Conservation (phyloP, 495 filamentous ascomycete species). For the Annulohypoxylon moriforme region DNA sequence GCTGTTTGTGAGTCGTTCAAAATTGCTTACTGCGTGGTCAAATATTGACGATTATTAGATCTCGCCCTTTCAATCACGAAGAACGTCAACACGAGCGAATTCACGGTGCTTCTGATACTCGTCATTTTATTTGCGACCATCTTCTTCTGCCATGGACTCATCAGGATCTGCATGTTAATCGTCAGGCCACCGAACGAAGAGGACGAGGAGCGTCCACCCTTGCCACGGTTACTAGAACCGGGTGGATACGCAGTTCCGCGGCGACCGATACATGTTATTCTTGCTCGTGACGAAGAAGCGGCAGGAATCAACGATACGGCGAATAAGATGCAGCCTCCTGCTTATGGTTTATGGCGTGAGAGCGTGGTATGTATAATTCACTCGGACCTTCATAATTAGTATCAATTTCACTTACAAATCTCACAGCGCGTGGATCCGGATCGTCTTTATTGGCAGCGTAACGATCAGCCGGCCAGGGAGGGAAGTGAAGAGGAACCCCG, state of each 20-base stretch:
- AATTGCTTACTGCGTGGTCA: background rate
- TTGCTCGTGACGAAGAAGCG: conserved; percentile 72
- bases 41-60: conserved; percentile 59
- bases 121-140: conserved; percentile 77
- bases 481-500: conserved; percentile 35
- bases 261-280: conserved; percentile 70
- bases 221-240: conserved; percentile 59
- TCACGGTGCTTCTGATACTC: conserved; percentile 80
- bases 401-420: conserved; percentile 30
- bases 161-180: conserved; percentile 75
- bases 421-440: conserved; percentile 78
- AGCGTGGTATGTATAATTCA: conserved; percentile 74
- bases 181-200: conserved; percentile 53
- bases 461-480: conserved; percentile 51
- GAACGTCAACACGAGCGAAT: conserved; percentile 66
- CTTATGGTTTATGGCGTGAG: conserved; percentile 87
- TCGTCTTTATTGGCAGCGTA: conserved; percentile 81
- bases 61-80: conserved; percentile 73
- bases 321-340: conserved; percentile 76
- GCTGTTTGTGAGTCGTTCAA: conserved; percentile 65
- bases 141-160: conserved; percentile 81
- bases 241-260: conserved; percentile 70
- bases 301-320: conserved; percentile 62
- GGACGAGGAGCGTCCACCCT: conserved; percentile 43
- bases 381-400: background rate